Evolutionary conservation across 2,329 filamentous ascomycete genomes (phyloP).

Genomic region (Pseudogymnoascus sp.): DNA sequence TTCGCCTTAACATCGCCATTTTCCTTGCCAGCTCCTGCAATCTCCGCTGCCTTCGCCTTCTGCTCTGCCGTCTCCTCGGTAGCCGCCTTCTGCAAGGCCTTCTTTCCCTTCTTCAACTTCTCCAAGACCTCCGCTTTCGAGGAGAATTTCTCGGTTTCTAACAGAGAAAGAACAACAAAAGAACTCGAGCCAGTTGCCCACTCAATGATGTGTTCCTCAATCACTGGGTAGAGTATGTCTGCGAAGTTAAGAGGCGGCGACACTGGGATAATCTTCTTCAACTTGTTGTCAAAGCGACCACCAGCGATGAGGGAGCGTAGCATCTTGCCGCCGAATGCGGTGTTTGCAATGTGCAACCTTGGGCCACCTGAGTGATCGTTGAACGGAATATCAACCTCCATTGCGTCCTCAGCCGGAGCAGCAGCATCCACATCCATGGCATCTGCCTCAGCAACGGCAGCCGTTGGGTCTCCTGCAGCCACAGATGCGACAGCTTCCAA

Average conservation of each 20-base stretch:
- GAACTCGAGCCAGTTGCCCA: slow-evolving; percentile 85
- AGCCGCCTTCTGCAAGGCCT: slow-evolving; percentile 59
- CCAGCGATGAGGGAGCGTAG: slow-evolving; percentile 86
- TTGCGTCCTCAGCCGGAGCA: slow-evolving; percentile 9
- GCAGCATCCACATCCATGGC: slow-evolving; percentile 30
- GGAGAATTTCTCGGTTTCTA: slow-evolving; percentile 66
- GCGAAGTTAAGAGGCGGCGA: slow-evolving; percentile 76
- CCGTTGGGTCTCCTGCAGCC: slow-evolving; percentile 46
- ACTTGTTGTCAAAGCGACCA: slow-evolving; percentile 70
- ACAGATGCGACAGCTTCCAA: slow-evolving; percentile 60
- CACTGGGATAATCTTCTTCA: slow-evolving; percentile 60
- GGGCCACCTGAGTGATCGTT: slow-evolving; percentile 23
- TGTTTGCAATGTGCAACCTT: slow-evolving; percentile 48
- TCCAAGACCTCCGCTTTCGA: slow-evolving; percentile 58
- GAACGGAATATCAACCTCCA: background rate
- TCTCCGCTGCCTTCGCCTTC: slow-evolving; percentile 37
- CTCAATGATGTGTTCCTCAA: slow-evolving; percentile 62
- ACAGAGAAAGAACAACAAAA: slow-evolving; percentile 74
- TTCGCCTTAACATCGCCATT: slow-evolving; percentile 28
- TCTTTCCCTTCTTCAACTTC: slow-evolving; percentile 64
- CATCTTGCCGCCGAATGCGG: slow-evolving; percentile 65
- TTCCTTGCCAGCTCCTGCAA: slow-evolving; percentile 36
- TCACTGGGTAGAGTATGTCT: slow-evolving; percentile 69
- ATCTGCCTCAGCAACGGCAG: slow-evolving; percentile 24
- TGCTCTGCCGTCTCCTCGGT: slow-evolving; percentile 47